phyloP scores from a whole-genome alignment of 2,329 filamentous ascomycete species.

The Fusarium avenaceum region DNA sequence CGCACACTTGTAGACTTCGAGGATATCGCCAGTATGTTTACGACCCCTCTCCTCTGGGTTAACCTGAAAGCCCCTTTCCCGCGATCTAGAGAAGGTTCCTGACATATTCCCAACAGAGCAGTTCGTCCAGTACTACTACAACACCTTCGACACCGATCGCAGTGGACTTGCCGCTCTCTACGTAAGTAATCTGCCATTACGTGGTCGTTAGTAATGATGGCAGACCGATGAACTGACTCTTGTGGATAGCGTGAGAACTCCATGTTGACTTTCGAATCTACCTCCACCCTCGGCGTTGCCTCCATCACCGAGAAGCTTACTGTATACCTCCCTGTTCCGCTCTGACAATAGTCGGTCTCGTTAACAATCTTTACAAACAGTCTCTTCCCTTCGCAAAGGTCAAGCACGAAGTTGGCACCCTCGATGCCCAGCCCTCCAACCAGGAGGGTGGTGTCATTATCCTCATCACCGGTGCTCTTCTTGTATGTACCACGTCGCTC shows the following conservation, averaged over 20 bases:
- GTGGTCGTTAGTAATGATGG: constrained; percentile 70
- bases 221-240: constrained; percentile 51
- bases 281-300: constrained; percentile 72
- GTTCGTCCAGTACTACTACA: constrained; percentile 93
- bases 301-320: constrained; percentile 84
- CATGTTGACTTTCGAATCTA: constrained; percentile 92
- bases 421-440: constrained; percentile 85
- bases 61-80: not conserved
- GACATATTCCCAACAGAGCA: constrained; percentile 70
- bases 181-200: constrained; percentile 67
- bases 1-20: constrained; percentile 58
- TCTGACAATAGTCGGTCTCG: not conserved
- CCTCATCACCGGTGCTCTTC: constrained; percentile 86
- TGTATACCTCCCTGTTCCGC: constrained; percentile 65
- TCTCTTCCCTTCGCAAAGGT: constrained; percentile 84
- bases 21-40: constrained; percentile 61
- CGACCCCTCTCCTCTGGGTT: constrained; percentile 14
- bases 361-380: constrained; percentile 59
- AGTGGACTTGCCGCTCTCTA: constrained; percentile 78
- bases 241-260: constrained; percentile 62
- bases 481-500: constrained; percentile 68
- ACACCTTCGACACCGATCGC: constrained; percentile 83
- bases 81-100: not conserved
- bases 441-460: constrained; percentile 79
- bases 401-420: constrained; percentile 79